Conservation (phyloP, 768 basidiomycete species). For the Lactarius indigo region DNA sequence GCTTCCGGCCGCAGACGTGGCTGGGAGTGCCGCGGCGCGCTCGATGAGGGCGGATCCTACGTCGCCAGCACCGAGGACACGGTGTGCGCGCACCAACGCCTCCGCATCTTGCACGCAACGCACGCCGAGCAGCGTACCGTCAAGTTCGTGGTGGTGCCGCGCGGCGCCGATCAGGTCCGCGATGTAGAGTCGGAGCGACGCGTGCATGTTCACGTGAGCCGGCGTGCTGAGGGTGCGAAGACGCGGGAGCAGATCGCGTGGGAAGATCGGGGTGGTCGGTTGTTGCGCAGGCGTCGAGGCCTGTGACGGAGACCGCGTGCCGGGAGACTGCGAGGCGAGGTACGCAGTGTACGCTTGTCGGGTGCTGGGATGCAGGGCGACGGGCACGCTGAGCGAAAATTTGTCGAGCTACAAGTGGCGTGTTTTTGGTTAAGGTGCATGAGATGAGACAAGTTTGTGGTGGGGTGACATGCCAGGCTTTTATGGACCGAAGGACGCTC, state of each 20-base stretch:
- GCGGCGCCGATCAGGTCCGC: slow-evolving; percentile 71
- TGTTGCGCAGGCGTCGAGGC: slow-evolving; percentile 21
- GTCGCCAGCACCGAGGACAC: slow-evolving; percentile 59
- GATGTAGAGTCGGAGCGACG: slow-evolving; percentile 57
- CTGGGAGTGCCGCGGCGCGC: slow-evolving; percentile 25
- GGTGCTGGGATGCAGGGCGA: slow-evolving; percentile 38
- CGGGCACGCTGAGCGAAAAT: slow-evolving; percentile 71
- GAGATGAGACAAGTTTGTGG: not conserved
- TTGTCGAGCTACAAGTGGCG: slow-evolving; percentile 58
- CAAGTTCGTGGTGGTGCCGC: slow-evolving; percentile 65
- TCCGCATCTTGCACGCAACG: slow-evolving; percentile 60
- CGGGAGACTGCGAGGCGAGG: slow-evolving; percentile 28
- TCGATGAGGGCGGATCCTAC: slow-evolving; percentile 57
- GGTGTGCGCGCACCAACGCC: slow-evolving; percentile 61
- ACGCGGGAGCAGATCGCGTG: slow-evolving; percentile 30
- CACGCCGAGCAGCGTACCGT: slow-evolving; percentile 62
- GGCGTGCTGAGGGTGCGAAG: slow-evolving; percentile 31
- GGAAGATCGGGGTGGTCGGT: slow-evolving; percentile 24
- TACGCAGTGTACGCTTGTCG: slow-evolving; percentile 34
- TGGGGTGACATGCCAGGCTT: slow-evolving; percentile 49
- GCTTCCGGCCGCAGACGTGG: slow-evolving; percentile 10
- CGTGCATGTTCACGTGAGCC: slow-evolving; percentile 29
- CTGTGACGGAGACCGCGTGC: slow-evolving; percentile 30
- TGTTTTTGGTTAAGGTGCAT: not conserved
- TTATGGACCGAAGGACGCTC: slow-evolving; percentile 67